phyloP scores from a whole-genome alignment of 169 alveolate genomes.

The Plasmodium fragile region DNA sequence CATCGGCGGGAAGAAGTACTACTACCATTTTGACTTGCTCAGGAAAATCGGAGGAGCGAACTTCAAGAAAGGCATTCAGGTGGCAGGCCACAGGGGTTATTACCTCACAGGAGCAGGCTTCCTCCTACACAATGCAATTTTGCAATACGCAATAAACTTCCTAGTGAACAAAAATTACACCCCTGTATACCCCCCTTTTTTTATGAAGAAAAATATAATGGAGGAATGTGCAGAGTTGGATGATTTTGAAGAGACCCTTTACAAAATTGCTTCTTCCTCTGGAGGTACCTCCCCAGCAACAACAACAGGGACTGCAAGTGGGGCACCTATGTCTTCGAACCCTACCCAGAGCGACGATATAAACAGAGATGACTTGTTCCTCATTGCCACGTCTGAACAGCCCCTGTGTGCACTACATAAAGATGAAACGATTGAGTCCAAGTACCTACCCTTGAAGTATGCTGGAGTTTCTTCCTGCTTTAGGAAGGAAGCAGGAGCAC shows the following conservation, averaged over 20 bases:
- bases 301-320: background rate
- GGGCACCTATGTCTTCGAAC: background rate
- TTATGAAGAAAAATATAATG: slow-evolving; percentile 96
- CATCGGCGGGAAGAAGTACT: slow-evolving; percentile 23
- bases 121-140: slow-evolving; percentile 96
- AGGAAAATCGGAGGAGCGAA: slow-evolving; percentile 93
- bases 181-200: slow-evolving; percentile 98
- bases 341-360: slow-evolving; percentile 78
- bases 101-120: slow-evolving; percentile 97
- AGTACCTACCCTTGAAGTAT: slow-evolving; percentile 93
- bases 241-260: slow-evolving; percentile 98
- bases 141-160: slow-evolving; percentile 94
- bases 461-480: slow-evolving; percentile 98
- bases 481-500: slow-evolving; percentile 99
- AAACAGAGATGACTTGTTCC: slow-evolving; percentile 91
- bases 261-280: slow-evolving; percentile 86
- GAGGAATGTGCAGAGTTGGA: slow-evolving; percentile 97
- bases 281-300: background rate
- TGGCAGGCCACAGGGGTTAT: slow-evolving; percentile 99
- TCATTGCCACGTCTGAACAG: slow-evolving; percentile 99
- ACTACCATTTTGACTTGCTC: slow-evolving; percentile 94
- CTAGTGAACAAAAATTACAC: slow-evolving; percentile 93
- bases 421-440: slow-evolving; percentile 88
- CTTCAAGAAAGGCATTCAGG: slow-evolving; percentile 94
- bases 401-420: slow-evolving; percentile 98